Base-by-base conservation (phyloP, 352 stramenopile genomes). In the Stephanocyclus meneghinianus region DNA sequence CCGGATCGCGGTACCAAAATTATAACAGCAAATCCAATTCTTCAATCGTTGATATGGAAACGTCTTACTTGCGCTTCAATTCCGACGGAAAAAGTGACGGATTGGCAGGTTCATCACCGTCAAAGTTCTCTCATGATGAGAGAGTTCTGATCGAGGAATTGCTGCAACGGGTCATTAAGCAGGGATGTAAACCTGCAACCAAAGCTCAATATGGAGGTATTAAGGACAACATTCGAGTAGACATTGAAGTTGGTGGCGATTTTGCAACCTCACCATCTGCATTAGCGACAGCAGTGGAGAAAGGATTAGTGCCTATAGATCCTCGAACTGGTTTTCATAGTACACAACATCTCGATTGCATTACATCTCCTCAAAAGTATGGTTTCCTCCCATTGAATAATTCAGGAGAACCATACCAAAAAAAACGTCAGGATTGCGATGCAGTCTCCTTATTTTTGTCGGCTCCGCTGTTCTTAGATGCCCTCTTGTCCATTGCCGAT, bases 381-480 rank as follows among this genome's bases (percentile, higher is more conserved):
- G 88, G 84, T 4, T 91, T 93, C 71, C 63, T 90, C 44, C 87
- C 87, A 53, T 56, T 89, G 47, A 76, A 80, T 53, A 77, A 71
- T 65, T 70, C 71, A 26, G 74, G 69, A 2, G 76, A 84, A 55
- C 61, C 70, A 8, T 81, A 72, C 72, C 79, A 81, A 70, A 30
- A 81, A 71, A 64, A 74, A 62, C 59, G 59, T 18, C 44, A 65
- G 74, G 26, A 40, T 62, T 56, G 70, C 51, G 73, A 83, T 76
- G 72, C 63, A 11, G 70, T 29, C 13, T 83, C 76, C 5, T 87
- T 85, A 29, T 94, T 94, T 81, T 84, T 91, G 67, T 50, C 76
- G 8, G 87, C 84, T 15, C 86, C 87, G 11, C 35, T 86, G 10
- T 94, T 94, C 72, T 78, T 94, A 53, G 87, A 92, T 85, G 79